Evolutionary conservation across 306 rosid species (phyloP), one percentile per base, ranked within the genome.

Genomic region (Ammopiptanthus mongolicus): DNA sequence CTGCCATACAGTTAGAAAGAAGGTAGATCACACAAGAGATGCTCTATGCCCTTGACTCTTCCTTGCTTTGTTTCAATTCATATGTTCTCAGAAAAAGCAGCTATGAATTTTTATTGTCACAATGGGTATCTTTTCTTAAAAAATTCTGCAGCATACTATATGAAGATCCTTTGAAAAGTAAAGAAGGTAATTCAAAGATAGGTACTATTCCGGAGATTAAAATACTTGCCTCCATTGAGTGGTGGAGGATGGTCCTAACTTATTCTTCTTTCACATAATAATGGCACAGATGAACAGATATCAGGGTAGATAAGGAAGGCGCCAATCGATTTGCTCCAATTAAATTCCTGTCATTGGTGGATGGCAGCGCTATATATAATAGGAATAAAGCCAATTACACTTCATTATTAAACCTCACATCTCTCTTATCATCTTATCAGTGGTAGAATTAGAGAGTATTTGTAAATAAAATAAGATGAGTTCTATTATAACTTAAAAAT

Each of bases 261-360:
- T 70, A 63, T 60, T 68, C 69, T 66, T 51, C 68, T 19, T 67
- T 56, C 53, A 41, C 67, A 29, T 6, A 48, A 29, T 6, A 48
- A 37, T 77, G 22, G 63, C 73, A 48, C 31, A 47, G 28, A 19
- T 46, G 61, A 56, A 71, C 46, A 71, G 23, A 57, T 34, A 36
- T n/a, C 13, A 55, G 28, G 44, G 39, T 67, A 58, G 62, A 51
- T 41, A 28, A 65, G 53, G 48, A 25, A 68, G 52, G 63, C 47
- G 39, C 77, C 78, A 31, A 39, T 33, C 17, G 34, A 37, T 80
- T 68, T 80, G 3, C 52, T 5, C 13, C 69, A 18, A 18, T 17
- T 34, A 65, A 41, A 81, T 78, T 83, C 83, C n/a, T 53, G 65
- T 64, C 74, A 23, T 68, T 68, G 73, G 48, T 36, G 46, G 68